Percentiles rank a stretch among this genome's conserved stretches.
Conservation (phyloP, 2,329 filamentous ascomycete genomes). For the Blastomyces emzantsi region DNA sequence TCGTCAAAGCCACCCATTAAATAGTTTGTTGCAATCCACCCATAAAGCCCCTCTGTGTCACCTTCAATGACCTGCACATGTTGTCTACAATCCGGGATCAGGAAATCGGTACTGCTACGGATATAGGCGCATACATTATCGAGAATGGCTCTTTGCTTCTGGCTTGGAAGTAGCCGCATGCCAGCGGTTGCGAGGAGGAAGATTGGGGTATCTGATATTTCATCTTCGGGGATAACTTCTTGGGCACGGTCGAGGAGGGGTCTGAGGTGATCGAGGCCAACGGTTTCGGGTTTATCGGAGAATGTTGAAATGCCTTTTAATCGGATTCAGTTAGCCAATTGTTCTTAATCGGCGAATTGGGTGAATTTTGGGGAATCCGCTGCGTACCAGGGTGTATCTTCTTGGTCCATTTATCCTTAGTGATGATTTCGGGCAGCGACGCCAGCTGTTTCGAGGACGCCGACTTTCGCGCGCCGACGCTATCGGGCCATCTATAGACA, state of each 20-base stretch:
- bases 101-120: constrained; percentile 64
- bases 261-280: constrained; percentile 75
- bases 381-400: constrained; percentile 76
- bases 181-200: constrained; percentile 95
- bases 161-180: constrained; percentile 72
- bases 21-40: constrained; percentile 97
- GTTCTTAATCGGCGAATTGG: too few relatives aligned
- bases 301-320: constrained; percentile 71
- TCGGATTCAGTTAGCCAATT: background rate
- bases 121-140: constrained; percentile 76
- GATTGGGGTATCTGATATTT: constrained; percentile 75
- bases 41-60: constrained; percentile 91
- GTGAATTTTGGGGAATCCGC: background rate
- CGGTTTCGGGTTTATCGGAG: constrained; percentile 61
- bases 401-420: constrained; percentile 79
- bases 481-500: constrained; percentile 88
- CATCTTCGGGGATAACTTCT: constrained; percentile 63
- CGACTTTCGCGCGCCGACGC: constrained; percentile 53
- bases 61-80: constrained; percentile 94
- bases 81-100: constrained; percentile 76
- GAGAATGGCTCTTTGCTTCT: constrained; percentile 64
- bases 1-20: constrained; percentile 82
- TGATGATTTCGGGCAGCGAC: constrained; percentile 68
- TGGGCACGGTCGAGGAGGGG: constrained; percentile 73
- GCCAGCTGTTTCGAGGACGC: constrained; percentile 53